Evolutionary conservation across 2,329 filamentous ascomycete genomes (phyloP).

Genomic region (Chaetomium olivaceum): DNA sequence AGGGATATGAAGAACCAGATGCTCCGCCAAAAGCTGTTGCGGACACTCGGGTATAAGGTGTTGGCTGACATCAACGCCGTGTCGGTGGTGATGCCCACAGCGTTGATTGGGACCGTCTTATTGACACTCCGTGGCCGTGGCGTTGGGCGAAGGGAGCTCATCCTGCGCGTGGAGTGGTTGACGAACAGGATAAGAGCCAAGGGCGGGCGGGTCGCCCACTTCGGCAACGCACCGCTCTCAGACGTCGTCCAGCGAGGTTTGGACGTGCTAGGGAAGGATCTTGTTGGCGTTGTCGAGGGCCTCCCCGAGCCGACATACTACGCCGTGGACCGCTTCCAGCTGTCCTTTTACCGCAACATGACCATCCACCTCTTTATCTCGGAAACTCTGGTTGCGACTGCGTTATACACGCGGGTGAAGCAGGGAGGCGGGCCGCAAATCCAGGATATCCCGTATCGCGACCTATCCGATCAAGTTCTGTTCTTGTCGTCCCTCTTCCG

Average conservation of each 20-base stretch:
- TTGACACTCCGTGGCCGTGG: constrained; percentile 88
- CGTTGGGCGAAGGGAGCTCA: constrained; percentile 82
- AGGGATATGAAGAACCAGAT: constrained; percentile 51
- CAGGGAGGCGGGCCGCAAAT: constrained; percentile 80
- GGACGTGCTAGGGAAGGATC: constrained; percentile 84
- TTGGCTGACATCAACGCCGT: constrained; percentile 93
- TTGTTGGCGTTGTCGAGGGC: constrained; percentile 77
- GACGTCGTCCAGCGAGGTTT: constrained; percentile 86
- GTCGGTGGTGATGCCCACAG: constrained; percentile 97
- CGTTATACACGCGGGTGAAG: constrained; percentile 89
- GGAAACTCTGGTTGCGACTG: constrained; percentile 84
- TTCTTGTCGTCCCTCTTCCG: constrained; percentile 94
- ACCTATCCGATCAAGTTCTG: constrained; percentile 74
- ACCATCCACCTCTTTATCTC: constrained; percentile 97
- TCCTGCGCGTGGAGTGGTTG: constrained; percentile 88
- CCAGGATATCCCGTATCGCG: constrained; percentile 74
- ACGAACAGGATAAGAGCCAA: constrained; percentile 77
- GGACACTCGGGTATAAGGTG: constrained; percentile 88
- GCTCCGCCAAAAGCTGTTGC: constrained; percentile 70
- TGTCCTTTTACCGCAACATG: constrained; percentile 99
- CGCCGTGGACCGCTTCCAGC: constrained; percentile 92
- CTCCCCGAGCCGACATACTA: constrained; percentile 91
- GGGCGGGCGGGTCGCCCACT: constrained; percentile 90
- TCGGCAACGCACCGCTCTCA: constrained; percentile 75
- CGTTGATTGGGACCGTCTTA: constrained; percentile 89